Conservation (phyloP, 345 rosid species). For the Citrus mangshanensis region DNA sequence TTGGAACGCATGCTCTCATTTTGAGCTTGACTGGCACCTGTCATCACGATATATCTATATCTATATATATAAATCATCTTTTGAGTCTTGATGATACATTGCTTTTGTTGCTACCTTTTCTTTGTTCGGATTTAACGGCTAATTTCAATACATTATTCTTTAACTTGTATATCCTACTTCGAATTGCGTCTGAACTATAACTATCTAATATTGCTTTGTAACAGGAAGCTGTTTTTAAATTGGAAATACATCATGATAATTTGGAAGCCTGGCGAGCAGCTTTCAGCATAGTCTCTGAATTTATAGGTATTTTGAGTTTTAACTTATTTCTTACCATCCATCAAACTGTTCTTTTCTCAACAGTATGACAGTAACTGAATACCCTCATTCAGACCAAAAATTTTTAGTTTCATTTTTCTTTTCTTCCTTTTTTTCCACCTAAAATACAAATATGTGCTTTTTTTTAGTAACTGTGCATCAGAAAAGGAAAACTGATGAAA, state of each 20-base stretch:
- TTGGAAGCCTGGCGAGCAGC: background rate
- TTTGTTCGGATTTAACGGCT: background rate
- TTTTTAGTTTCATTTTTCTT: too few species aligned
- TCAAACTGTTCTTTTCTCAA: background rate
- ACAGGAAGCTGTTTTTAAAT: background rate
- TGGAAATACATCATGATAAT: background rate
- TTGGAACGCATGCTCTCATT: background rate
- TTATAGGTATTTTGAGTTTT: background rate
- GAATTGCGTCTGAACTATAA: background rate
- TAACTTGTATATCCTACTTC: too few species aligned
- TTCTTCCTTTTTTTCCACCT: too few species aligned
- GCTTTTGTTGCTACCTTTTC: too few species aligned
- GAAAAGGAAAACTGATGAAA: too few species aligned
- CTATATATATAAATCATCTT: too few species aligned
- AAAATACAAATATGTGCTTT: too few species aligned
- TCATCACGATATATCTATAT: background rate
- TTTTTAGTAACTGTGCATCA: too few species aligned
- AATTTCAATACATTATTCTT: background rate
- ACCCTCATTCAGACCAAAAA: too few species aligned
- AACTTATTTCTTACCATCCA: background rate
- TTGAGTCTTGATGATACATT: too few species aligned
- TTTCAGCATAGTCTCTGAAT: background rate
- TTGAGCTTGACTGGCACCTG: background rate
- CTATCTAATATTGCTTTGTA: background rate
- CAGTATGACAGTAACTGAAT: background rate